Evolutionary conservation across 2,329 filamentous ascomycete genomes (phyloP).

Genomic region (Xylaria sp.): DNA sequence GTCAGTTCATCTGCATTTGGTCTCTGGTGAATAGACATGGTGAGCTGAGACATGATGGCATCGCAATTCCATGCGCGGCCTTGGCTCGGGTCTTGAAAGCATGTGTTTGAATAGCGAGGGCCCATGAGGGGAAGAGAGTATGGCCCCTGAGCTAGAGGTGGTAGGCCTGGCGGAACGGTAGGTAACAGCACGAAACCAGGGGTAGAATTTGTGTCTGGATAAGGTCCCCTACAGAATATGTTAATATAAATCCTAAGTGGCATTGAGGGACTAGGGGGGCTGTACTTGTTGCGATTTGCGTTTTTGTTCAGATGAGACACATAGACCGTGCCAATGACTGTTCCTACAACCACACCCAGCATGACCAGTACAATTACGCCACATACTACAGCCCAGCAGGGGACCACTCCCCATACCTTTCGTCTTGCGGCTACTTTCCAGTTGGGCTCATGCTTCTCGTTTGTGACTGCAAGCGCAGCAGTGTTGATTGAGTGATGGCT

Average conservation of each 20-base stretch:
- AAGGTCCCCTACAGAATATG: constrained; percentile 35
- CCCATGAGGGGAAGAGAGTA: constrained; percentile 66
- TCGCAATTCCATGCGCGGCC: constrained; percentile 72
- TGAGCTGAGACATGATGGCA: constrained; percentile 58
- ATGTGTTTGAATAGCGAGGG: constrained; percentile 62
- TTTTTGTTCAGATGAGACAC: constrained; percentile 45
- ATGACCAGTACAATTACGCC: constrained; percentile 60
- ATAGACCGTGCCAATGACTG: constrained; percentile 63
- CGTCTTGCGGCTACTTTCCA: constrained; percentile 65
- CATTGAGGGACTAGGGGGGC: neutral
- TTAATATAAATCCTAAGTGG: constrained; percentile 32
- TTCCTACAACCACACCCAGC: constrained; percentile 65
- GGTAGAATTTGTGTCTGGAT: constrained; percentile 45
- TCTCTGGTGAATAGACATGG: constrained; percentile 54
- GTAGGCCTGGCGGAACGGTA: constrained; percentile 61
- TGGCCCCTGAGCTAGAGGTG: constrained; percentile 63
- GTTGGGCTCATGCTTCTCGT: constrained; percentile 58
- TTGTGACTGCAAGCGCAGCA: constrained; percentile 56
- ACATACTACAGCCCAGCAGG: constrained; percentile 69
- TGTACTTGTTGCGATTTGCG: constrained; percentile 37
- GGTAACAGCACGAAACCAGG: constrained; percentile 63
- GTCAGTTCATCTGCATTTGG: constrained; percentile 44
- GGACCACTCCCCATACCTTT: constrained; percentile 68
- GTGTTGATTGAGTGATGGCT: constrained; percentile 67
- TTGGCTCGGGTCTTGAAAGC: constrained; percentile 66